phyloP scores from a whole-genome alignment of 768 basidiomycete genomes.

The Plicaturopsis crispa region DNA sequence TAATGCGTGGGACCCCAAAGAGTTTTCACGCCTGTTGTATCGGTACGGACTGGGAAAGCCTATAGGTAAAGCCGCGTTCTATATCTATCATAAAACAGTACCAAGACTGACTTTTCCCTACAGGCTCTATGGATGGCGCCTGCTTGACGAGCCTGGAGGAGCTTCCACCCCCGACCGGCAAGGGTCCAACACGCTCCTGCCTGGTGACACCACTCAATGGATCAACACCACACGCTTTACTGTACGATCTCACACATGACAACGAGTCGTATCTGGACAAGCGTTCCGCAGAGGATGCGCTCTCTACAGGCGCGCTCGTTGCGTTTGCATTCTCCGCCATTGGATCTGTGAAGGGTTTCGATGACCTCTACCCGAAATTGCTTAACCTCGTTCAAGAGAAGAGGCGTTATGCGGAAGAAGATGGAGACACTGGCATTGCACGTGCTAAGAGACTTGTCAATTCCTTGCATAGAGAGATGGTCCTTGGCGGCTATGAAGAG shows the following conservation, averaged over 20 bases:
- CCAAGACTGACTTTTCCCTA: neutral
- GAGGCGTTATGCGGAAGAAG: slow-evolving; percentile 61
- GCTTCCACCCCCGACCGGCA: slow-evolving; percentile 74
- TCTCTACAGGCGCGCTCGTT: slow-evolving; percentile 91
- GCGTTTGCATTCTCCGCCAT: slow-evolving; percentile 85
- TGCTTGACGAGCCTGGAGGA: slow-evolving; percentile 75
- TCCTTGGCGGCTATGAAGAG: slow-evolving; percentile 78
- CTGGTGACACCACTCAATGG: slow-evolving; percentile 77
- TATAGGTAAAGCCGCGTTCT: slow-evolving; percentile 47
- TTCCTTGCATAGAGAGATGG: slow-evolving; percentile 86
- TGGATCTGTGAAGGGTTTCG: slow-evolving; percentile 95
- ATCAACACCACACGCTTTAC: slow-evolving; percentile 82
- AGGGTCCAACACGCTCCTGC: slow-evolving; percentile 69
- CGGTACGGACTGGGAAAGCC: slow-evolving; percentile 90
- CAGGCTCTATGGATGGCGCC: slow-evolving; percentile 89
- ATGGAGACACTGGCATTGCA: slow-evolving; percentile 49
- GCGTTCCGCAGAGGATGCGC: slow-evolving; percentile 87
- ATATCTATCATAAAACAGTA: neutral
- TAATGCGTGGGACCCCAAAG: slow-evolving; percentile 85
- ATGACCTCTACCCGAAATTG: slow-evolving; percentile 94
- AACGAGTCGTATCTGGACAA: slow-evolving; percentile 91
- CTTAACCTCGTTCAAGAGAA: slow-evolving; percentile 83
- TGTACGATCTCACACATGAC: slow-evolving; percentile 97
- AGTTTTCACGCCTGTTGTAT: slow-evolving; percentile 83
- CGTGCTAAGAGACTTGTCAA: slow-evolving; percentile 71